These are phyloP conservation scores for Suillus fuscotomentosus DNA, from an alignment of 768 basidiomycete genomes.

Conservation along the genomic window DNA sequence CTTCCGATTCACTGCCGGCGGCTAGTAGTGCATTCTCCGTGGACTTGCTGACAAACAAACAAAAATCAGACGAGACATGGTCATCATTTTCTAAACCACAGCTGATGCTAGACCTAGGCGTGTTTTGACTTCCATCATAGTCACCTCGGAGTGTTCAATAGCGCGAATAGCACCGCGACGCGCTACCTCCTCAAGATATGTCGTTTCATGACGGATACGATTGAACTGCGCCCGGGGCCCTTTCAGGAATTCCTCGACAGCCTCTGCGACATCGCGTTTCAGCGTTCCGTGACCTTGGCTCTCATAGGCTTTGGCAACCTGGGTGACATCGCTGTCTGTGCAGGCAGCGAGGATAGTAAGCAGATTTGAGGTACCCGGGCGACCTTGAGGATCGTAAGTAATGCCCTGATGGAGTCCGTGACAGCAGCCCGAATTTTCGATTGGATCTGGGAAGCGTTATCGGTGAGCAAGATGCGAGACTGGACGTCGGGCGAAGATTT, in stretches of 20 bases:
- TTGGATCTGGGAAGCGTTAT: conserved; percentile 56
- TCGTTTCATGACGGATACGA: conserved; percentile 55
- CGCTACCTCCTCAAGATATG: conserved; percentile 63
- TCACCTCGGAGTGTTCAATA: conserved; percentile 53
- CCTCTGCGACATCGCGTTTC: conserved; percentile 75
- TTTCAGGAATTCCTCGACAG: conserved; percentile 64
- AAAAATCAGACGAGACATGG: background rate
- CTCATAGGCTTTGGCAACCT: conserved; percentile 50
- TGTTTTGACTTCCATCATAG: conserved; percentile 65
- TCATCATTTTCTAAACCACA: background rate
- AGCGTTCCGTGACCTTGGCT: conserved; percentile 61
- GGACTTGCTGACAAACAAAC: conserved; percentile 25
- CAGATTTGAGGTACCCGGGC: conserved; percentile 84
- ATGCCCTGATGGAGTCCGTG: conserved; percentile 80
- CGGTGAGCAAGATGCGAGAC: conserved; percentile 87
- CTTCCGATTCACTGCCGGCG: background rate
- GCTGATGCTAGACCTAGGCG: conserved; percentile 54
- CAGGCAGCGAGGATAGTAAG: conserved; percentile 80
- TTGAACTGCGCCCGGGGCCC: conserved; percentile 70
- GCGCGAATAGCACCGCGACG: conserved; percentile 64
- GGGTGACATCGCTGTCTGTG: conserved; percentile 41
- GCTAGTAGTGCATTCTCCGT: conserved; percentile 48
- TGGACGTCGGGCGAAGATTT: conserved; percentile 79
- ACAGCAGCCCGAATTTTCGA: conserved; percentile 78
- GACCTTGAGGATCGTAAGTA: conserved; percentile 74